phyloP scores from a whole-genome alignment of 73 alveolate genomes.

The Strombidium stylifer region DNA sequence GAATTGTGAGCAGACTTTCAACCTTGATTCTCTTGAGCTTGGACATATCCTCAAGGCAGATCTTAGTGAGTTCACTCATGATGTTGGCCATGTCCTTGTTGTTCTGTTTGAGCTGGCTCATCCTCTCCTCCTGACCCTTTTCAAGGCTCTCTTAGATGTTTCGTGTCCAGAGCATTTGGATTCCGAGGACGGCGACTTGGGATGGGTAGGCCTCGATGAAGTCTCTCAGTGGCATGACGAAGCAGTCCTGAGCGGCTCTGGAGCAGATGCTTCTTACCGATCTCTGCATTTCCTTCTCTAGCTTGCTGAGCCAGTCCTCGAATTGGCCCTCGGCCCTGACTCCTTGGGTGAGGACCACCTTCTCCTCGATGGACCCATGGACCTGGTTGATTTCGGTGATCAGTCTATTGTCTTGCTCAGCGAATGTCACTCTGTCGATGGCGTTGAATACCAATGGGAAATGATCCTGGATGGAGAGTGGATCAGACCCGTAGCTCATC shows the following conservation, averaged over 20 bases:
- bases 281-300: slow-evolving; percentile 97
- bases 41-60: slow-evolving; percentile 81
- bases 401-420: slow-evolving; percentile 94
- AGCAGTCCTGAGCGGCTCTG: slow-evolving; percentile 76
- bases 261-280: slow-evolving; percentile 87
- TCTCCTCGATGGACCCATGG: slow-evolving; percentile 90
- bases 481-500: slow-evolving; percentile 97
- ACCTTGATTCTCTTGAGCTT: slow-evolving; percentile 83
- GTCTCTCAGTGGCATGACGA: slow-evolving; percentile 59
- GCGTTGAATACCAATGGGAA: slow-evolving; percentile 99
- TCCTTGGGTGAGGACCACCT: slow-evolving; percentile 88
- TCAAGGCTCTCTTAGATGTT: slow-evolving; percentile 91
- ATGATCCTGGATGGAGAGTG: slow-evolving; percentile 92
- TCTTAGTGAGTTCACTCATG: slow-evolving; percentile 76
- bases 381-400: slow-evolving; percentile 81
- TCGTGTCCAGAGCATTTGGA: slow-evolving; percentile 90
- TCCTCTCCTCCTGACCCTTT: slow-evolving; percentile 74
- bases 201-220: slow-evolving; percentile 74
- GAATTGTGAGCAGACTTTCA: slow-evolving; percentile 94
- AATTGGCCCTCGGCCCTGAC: slow-evolving; percentile 99
- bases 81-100: slow-evolving; percentile 79
- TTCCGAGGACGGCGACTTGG: slow-evolving; percentile 82
- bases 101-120: slow-evolving; percentile 71
- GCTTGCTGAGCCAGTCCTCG: slow-evolving; percentile 98
- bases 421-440: slow-evolving; percentile 97